phyloP scores from a whole-genome alignment of 202 grass and related monocot species.

The Panicum virgatum region DNA sequence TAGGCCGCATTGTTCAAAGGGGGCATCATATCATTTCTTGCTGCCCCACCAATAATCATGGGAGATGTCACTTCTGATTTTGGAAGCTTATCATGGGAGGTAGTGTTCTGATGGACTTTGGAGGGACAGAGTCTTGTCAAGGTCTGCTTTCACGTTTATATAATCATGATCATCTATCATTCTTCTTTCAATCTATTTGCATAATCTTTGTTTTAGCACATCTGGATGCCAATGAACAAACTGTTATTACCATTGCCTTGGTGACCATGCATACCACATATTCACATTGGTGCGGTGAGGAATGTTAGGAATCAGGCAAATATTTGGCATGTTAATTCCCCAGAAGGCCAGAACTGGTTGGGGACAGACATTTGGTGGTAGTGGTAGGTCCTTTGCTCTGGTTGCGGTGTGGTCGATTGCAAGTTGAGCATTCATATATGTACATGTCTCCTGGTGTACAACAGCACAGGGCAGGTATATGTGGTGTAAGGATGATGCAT shows the following conservation, averaged over 20 bases:
- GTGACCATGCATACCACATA: neutral
- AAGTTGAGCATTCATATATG: conserved; percentile 50
- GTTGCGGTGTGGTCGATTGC: conserved; percentile 46
- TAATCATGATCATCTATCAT: neutral
- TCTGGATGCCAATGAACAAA: conserved; percentile 24
- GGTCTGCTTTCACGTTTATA: neutral
- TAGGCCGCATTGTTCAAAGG: conserved; percentile 51
- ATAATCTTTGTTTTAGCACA: neutral
- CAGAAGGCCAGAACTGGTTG: neutral
- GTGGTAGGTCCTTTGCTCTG: neutral
- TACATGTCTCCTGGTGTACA: conserved; percentile 29
- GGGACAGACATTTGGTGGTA: conserved; percentile 36
- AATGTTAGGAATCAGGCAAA: neutral
- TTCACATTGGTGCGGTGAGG: neutral
- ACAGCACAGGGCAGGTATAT: conserved; percentile 14
- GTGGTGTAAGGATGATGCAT: conserved; percentile 22
- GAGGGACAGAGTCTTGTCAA: conserved; percentile 36
- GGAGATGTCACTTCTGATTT: conserved; percentile 36
- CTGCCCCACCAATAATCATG: conserved; percentile 43
- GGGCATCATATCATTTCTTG: conserved; percentile 41
- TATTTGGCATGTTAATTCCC: conserved; percentile 29
- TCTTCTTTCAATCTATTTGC: neutral
- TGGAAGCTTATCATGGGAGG: conserved; percentile 40
- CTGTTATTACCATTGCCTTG: neutral
- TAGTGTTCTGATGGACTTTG: conserved; percentile 14